Base-by-base conservation (phyloP, 202 grass and related monocot species). In the Eragrostis tef region DNA sequence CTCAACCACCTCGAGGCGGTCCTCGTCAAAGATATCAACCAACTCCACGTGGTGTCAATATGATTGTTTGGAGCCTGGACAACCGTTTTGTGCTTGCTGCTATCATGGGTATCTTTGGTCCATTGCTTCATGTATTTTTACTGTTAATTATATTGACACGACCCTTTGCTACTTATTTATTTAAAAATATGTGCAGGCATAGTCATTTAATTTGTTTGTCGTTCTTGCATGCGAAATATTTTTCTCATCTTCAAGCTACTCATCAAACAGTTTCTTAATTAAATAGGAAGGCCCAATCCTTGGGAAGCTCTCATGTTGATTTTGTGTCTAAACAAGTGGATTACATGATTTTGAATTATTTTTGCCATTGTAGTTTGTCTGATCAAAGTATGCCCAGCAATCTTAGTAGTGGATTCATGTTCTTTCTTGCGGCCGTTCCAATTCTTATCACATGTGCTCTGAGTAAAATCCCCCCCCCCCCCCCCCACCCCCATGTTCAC, bases 41-140 rank as follows among this genome's bases (percentile, higher is more conserved):
- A 82, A 94, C 95, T 87, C 95, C 95, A 87, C 95, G 95, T 41
- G 95, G 95, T 70, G 95, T 98, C 66, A 98, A 98, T 88, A 98
- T 98, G 95, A 98, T 98, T 78, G 92, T 95, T 66, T 98, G 95
- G 95, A 98, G 95, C 83, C 87, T 98, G 81, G 95, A 98, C 81
- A 98, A 98, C 60, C 95, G 95, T 54, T 98, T 94, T 89, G 95
- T 98, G 46, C 95, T 98, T 91, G 95, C 95, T 90, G 88, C 95
- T 86, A 98, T 93, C 83, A 98, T 95, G 95, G 95, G 95, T 98
- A 88, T 61, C 15, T 73, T 73, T 77, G 25, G 6, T 65, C 69
- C 74, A 64, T 67, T 84, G 17, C 26, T 89, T 78, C 9, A 71
- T 85, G 43, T 36, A 8, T 67, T 85, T 77, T 85, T 36, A 21